phyloP scores from a whole-genome alignment of 169 alveolate genomes.

The Plasmodium vivax region DNA sequence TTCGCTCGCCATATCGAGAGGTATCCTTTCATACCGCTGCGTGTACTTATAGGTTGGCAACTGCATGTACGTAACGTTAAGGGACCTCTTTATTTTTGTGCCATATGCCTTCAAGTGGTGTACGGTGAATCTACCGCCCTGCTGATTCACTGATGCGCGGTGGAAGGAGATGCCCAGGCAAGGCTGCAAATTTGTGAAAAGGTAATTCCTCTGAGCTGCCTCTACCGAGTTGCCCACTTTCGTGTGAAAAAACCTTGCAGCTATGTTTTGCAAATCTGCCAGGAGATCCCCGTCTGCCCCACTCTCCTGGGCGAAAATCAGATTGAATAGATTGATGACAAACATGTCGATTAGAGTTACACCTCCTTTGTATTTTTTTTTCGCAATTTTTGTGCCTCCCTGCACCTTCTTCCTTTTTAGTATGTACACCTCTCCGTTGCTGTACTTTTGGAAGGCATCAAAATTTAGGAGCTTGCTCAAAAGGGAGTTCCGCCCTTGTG shows the following conservation, averaged over 20 bases:
- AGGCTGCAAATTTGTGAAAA: conserved; percentile 26
- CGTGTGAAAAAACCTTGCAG: background rate
- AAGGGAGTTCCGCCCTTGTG: background rate
- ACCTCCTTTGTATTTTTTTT: conserved; percentile 38
- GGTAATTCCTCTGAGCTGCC: conserved; percentile 11
- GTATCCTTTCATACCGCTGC: background rate
- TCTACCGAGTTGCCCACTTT: background rate
- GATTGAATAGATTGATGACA: conserved; percentile 33
- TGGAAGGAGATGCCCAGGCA: conserved; percentile 32
- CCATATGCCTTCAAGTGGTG: conserved; percentile 16
- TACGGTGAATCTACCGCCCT: background rate
- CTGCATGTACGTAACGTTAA: conserved; percentile 23
- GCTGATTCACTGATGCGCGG: conserved; percentile 5
- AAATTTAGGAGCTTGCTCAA: conserved; percentile 5
- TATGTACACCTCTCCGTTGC: conserved; percentile 6
- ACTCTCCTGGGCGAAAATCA: conserved; percentile 22
- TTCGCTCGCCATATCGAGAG: conserved; percentile 5
- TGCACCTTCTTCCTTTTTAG: background rate
- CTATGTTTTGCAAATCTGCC: background rate
- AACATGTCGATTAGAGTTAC: conserved; percentile 44
- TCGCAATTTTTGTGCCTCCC: background rate
- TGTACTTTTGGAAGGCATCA: background rate
- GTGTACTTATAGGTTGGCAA: conserved; percentile 11
- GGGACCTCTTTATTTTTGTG: conserved; percentile 13
- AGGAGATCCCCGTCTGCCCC: background rate